Percentiles rank a stretch among this genome's conserved stretches.
Conservation (phyloP, 352 stramenopile genomes). For the Pythium utonaiense region DNA sequence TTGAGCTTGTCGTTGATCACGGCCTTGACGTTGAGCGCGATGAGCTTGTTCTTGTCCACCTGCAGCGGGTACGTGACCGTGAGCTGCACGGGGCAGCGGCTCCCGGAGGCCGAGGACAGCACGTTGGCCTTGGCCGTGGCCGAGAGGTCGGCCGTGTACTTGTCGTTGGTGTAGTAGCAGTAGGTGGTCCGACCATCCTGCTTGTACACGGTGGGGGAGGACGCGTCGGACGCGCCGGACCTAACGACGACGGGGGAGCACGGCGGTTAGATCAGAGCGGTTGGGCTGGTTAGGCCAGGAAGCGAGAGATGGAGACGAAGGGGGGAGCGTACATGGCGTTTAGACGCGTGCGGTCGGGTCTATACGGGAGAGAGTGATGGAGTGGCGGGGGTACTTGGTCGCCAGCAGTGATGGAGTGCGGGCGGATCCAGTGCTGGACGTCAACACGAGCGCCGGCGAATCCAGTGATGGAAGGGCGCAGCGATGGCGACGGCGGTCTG, state of each 20-base stretch:
- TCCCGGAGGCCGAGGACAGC: slow-evolving; percentile 31
- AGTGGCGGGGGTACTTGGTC: too few species aligned
- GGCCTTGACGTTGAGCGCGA: slow-evolving; percentile 31
- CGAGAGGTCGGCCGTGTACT: slow-evolving; percentile 51
- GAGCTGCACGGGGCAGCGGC: slow-evolving; percentile 65
- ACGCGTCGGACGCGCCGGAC: neutral
- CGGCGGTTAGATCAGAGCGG: neutral
- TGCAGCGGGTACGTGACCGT: slow-evolving; percentile 32
- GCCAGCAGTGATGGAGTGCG: too few species aligned
- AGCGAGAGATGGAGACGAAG: neutral
- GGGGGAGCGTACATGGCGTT: neutral
- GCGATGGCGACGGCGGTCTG: neutral
- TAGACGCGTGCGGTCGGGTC: too few species aligned
- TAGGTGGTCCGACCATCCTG: slow-evolving; percentile 79
- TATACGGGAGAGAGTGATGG: too few species aligned
- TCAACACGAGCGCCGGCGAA: neutral
- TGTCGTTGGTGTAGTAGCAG: slow-evolving; percentile 72
- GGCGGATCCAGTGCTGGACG: too few species aligned
- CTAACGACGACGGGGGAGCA: too few species aligned
- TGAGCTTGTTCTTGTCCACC: neutral
- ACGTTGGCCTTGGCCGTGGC: slow-evolving; percentile 28
- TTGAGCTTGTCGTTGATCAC: slow-evolving; percentile 45
- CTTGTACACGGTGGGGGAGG: slow-evolving; percentile 52
- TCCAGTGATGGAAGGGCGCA: neutral
- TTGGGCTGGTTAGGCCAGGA: neutral